Percentiles rank a stretch among this genome's conserved stretches.
These are phyloP conservation scores for Xylaria sp. DNA, from an alignment of 495 filamentous ascomycete genomes.

Conservation along the genomic window DNA sequence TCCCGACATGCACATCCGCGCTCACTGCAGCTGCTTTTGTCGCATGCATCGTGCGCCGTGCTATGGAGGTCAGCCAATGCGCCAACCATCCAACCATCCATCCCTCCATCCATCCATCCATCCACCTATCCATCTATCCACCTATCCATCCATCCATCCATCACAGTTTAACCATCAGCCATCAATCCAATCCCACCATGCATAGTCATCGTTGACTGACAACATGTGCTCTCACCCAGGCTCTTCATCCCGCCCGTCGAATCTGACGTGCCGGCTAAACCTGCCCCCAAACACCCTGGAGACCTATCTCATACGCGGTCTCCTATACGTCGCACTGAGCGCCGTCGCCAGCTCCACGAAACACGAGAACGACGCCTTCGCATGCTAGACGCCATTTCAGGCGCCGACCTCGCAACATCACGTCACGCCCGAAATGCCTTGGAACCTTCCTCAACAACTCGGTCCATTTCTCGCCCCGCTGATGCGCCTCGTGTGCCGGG, in stretches of 20 bases:
- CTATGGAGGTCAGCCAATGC: constrained; percentile 5
- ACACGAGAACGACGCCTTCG: constrained; percentile 34
- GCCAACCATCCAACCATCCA: too few relatives aligned
- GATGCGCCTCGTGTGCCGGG: background rate
- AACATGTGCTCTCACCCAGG: constrained; percentile 41
- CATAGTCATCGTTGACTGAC: background rate
- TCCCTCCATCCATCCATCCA: too few relatives aligned
- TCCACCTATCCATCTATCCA: too few relatives aligned
- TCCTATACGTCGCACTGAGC: constrained; percentile 61
- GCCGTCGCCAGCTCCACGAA: constrained; percentile 30
- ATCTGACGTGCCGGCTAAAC: constrained; percentile 62
- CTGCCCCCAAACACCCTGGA: constrained; percentile 50
- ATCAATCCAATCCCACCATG: background rate
- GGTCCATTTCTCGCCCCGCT: background rate
- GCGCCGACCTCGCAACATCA: constrained; percentile 7
- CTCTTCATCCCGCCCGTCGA: constrained; percentile 62
- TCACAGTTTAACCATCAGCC: background rate
- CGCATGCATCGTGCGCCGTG: constrained; percentile 1
- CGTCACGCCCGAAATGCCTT: background rate
- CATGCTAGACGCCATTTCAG: constrained; percentile 12
- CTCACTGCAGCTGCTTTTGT: background rate
- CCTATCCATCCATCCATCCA: too few relatives aligned
- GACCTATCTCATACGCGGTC: constrained; percentile 68
- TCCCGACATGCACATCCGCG: background rate
- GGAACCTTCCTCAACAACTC: background rate